Percentiles rank a stretch among this genome's conserved stretches.
Evolutionary conservation across 2,329 filamentous ascomycete genomes (phyloP).

Genomic region (Zymoseptoria ardabiliae): DNA sequence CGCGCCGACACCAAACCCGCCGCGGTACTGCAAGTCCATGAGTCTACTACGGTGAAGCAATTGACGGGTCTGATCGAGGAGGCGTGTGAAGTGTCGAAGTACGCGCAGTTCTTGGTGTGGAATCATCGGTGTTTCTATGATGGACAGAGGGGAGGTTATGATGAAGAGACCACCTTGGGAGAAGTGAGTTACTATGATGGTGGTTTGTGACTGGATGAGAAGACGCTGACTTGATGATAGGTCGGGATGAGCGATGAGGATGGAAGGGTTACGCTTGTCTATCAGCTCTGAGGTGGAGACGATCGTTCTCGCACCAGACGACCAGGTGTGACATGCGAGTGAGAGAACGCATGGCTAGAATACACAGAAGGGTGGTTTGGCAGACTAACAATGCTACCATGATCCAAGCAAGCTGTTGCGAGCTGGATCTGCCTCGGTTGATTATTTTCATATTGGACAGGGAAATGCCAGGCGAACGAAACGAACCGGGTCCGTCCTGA

Average conservation of each 20-base stretch:
- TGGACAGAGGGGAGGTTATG: not conserved
- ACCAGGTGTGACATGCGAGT: not conserved
- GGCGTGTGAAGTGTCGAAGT: not conserved
- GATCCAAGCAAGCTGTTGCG: too few relatives aligned
- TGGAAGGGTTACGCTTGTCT: not conserved
- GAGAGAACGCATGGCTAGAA: not conserved
- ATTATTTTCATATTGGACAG: too few relatives aligned
- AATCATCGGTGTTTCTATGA: not conserved
- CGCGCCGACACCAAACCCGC: not conserved
- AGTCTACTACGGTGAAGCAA: not conserved
- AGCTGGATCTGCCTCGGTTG: too few relatives aligned
- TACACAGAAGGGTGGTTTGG: too few relatives aligned
- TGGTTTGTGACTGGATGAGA: not conserved
- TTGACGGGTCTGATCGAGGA: not conserved
- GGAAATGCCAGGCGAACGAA: too few relatives aligned
- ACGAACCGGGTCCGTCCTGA: too few relatives aligned
- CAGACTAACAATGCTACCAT: too few relatives aligned
- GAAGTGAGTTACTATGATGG: not conserved
- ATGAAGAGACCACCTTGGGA: not conserved
- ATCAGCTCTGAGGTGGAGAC: not conserved
- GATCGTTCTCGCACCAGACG: not conserved
- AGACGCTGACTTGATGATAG: not conserved
- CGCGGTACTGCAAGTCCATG: not conserved
- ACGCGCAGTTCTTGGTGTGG: not conserved
- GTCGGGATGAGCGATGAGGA: not conserved